These are phyloP conservation scores for Tolypocladium ophioglossoides DNA, from an alignment of 2,329 filamentous ascomycete genomes.

Conservation along the genomic window DNA sequence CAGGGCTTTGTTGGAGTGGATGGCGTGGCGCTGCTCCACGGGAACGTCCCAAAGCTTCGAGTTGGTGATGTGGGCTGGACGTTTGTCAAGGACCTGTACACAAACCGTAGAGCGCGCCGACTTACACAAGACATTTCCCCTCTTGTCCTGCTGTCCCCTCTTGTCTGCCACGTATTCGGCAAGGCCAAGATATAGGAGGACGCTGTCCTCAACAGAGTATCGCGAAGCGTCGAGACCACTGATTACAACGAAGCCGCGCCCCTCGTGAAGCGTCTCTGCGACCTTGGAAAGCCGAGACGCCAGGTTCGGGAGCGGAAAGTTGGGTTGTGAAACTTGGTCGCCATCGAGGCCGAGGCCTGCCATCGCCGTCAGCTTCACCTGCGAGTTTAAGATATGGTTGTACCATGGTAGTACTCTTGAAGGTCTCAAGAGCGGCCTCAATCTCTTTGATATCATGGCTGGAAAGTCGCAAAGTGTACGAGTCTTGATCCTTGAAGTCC, in stretches of 20 bases:
- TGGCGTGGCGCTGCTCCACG: slow-evolving; percentile 33
- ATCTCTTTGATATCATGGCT: slow-evolving; percentile 12
- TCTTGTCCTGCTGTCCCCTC: slow-evolving; percentile 38
- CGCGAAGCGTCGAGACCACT: slow-evolving; percentile 37
- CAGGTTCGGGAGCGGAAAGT: slow-evolving; percentile 30
- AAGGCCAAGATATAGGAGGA: slow-evolving; percentile 45
- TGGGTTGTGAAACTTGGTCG: slow-evolving; percentile 22
- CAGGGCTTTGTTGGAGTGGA: slow-evolving; percentile 35
- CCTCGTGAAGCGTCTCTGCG: slow-evolving; percentile 25
- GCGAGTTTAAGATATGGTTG: not conserved
- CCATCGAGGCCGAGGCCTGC: slow-evolving; percentile 22
- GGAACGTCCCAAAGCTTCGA: slow-evolving; percentile 34
- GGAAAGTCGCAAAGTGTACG: slow-evolving; percentile 10
- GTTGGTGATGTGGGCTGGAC: slow-evolving; percentile 35
- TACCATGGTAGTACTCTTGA: slow-evolving; percentile 9
- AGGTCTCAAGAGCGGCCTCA: slow-evolving; percentile 11
- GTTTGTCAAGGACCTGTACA: not conserved
- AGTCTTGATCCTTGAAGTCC: slow-evolving; percentile 4
- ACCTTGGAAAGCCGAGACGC: slow-evolving; percentile 20
- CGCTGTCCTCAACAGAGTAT: slow-evolving; percentile 42
- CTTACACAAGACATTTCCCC: slow-evolving; percentile 36
- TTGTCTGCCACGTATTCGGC: slow-evolving; percentile 44
- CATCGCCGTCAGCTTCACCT: not conserved
- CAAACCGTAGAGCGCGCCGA: slow-evolving; percentile 8
- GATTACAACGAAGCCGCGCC: slow-evolving; percentile 42